Evolutionary conservation across 2,329 filamentous ascomycete genomes (phyloP).

Genomic region (Aspergillus sp.): DNA sequence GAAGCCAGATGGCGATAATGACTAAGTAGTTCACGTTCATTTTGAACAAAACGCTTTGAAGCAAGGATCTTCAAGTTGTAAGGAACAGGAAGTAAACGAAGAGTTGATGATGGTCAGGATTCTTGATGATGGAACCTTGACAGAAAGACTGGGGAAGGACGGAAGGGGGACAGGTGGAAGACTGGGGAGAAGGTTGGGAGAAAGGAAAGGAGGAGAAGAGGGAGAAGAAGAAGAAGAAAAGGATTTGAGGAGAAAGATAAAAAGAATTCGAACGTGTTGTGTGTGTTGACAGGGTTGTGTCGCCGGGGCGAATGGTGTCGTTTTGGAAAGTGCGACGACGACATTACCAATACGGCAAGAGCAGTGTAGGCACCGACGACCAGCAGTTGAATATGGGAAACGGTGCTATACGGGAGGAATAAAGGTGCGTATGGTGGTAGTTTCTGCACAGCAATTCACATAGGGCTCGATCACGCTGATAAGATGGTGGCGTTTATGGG

Average conservation of each 20-base stretch:
- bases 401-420: background rate
- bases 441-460: background rate
- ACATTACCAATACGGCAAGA: background rate
- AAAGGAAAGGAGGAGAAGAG: no score
- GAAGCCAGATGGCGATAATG: constrained; percentile 24
- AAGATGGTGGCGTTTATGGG: background rate
- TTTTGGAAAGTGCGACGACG: constrained; percentile 10
- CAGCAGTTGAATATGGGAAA: background rate
- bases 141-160: background rate
- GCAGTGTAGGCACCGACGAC: background rate
- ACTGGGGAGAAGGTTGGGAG: no score
- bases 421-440: no score
- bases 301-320: background rate
- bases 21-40: constrained; percentile 21
- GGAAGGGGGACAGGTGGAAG: background rate
- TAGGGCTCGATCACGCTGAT: background rate
- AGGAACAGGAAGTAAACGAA: constrained; percentile 2
- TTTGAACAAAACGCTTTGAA: constrained; percentile 9
- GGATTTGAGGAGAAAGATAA: constrained; percentile 4
- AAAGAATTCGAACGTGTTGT: background rate
- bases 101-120: background rate
- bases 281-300: background rate
- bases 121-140: no score
- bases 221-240: no score
- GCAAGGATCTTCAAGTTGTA: background rate